A percentile compares a stretch with the other conserved stretches of the same genome.
These are phyloP conservation scores for Cenococcum geophilum DNA, from an alignment of 495 filamentous ascomycete genomes.

Conservation along the genomic window DNA sequence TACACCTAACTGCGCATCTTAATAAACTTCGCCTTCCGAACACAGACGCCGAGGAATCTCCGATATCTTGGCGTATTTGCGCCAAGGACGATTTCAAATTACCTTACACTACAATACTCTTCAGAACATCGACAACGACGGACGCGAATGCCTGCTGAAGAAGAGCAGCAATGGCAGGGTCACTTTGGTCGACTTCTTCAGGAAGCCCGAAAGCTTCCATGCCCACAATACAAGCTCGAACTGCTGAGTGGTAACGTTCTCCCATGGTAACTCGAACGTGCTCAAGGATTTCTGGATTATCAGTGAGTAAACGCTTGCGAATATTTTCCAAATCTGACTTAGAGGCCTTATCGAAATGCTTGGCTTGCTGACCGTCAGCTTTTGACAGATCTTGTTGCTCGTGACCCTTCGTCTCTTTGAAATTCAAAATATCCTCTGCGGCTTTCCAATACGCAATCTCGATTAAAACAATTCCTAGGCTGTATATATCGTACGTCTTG, in stretches of 20 bases:
- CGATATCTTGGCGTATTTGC: no score
- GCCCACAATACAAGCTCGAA: background rate
- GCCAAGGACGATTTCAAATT: no score
- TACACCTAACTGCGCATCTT: no score
- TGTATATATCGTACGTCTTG: slow-evolving; percentile 48
- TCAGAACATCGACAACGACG: slow-evolving; percentile 4
- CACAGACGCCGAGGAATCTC: no score
- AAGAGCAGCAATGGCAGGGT: slow-evolving; percentile 5
- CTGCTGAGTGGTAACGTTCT: background rate
- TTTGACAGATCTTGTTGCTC: no score
- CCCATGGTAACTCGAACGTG: slow-evolving; percentile 2
- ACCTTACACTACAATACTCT: slow-evolving; percentile 13
- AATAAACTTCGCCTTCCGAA: no score
- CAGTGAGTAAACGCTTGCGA: background rate
- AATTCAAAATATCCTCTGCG: background rate
- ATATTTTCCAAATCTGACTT: background rate
- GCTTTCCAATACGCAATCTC: slow-evolving; percentile 47
- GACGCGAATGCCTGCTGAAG: slow-evolving; percentile 6
- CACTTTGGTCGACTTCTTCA: background rate
- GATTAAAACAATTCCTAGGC: slow-evolving; percentile 43
- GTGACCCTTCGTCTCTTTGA: background rate
- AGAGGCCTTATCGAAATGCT: background rate
- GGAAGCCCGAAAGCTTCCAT: slow-evolving; percentile 4
- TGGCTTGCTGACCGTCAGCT: background rate
- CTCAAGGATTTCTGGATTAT: background rate